These are phyloP conservation scores for Aspergillus hancockii DNA, from an alignment of 495 filamentous ascomycete genomes.

Conservation along the genomic window DNA sequence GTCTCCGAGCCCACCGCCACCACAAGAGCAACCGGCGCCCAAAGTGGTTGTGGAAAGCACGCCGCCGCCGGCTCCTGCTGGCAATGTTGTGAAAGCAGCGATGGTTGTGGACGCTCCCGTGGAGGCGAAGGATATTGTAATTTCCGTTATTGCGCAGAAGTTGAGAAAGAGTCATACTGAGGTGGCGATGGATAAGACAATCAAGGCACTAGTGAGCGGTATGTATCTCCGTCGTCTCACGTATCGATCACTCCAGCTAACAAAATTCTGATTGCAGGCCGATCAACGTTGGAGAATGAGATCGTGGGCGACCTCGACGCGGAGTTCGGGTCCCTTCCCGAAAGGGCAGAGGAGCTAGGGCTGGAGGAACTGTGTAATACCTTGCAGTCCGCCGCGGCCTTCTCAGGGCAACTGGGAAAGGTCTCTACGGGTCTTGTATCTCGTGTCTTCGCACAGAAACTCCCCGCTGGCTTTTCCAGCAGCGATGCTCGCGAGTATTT, in stretches of 20 bases:
- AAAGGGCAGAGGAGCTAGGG: conserved; percentile 94
- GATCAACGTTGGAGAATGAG: conserved; percentile 95
- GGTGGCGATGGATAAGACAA: not conserved
- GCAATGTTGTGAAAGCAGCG: not conserved
- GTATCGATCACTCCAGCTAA: not conserved
- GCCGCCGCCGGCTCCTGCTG: no score
- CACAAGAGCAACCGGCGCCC: not conserved
- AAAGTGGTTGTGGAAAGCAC: not conserved
- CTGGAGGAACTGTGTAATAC: conserved; percentile 88
- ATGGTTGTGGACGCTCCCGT: not conserved
- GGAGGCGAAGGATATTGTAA: not conserved
- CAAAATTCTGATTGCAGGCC: conserved; percentile 67
- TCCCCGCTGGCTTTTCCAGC: conserved; percentile 1
- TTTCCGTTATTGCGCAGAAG: not conserved
- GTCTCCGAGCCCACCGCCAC: no score
- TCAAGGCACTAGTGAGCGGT: conserved; percentile 5
- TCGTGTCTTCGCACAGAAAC: conserved; percentile 91
- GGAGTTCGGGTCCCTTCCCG: conserved; percentile 94
- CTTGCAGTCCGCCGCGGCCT: conserved; percentile 78
- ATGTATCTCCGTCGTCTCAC: not conserved
- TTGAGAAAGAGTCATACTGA: not conserved
- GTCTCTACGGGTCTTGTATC: conserved; percentile 89
- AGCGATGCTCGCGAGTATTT: not conserved
- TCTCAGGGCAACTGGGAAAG: conserved; percentile 95
- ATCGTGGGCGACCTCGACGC: conserved; percentile 92